phyloP scores from a whole-genome alignment of 164 flowering plant species.

The Saururus chinensis region DNA sequence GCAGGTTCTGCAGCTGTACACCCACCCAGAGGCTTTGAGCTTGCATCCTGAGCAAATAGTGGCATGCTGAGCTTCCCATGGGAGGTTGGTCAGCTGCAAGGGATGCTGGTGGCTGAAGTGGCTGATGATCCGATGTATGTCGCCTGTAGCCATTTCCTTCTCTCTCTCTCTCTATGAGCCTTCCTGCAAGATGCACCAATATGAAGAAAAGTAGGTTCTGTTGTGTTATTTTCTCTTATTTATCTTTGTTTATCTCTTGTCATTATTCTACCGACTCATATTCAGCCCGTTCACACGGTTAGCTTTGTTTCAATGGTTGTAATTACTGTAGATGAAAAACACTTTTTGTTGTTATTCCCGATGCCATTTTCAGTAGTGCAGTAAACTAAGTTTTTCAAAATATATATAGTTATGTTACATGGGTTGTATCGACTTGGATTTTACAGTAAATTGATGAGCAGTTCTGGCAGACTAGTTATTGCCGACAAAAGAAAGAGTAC shows the following conservation, averaged over 20 bases:
- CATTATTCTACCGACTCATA: background rate
- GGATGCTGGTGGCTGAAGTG: slow-evolving; percentile 26
- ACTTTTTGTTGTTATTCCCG: too few relatives aligned
- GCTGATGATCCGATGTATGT: slow-evolving; percentile 2
- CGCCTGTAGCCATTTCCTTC: background rate
- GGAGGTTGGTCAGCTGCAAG: slow-evolving; percentile 6
- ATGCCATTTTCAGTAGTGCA: too few relatives aligned
- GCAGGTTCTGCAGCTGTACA: slow-evolving; percentile 18
- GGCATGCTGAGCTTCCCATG: background rate
- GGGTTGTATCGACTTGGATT: too few relatives aligned
- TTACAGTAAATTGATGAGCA: too few relatives aligned
- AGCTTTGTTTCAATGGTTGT: background rate
- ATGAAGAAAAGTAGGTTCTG: too few relatives aligned
- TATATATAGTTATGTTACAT: too few relatives aligned
- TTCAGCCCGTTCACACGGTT: background rate
- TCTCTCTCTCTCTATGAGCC: background rate
- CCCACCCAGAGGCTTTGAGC: slow-evolving; percentile 6
- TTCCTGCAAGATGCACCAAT: background rate
- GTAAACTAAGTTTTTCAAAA: too few relatives aligned
- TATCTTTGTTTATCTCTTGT: background rate
- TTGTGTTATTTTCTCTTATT: too few relatives aligned
- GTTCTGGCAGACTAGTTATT: too few relatives aligned
- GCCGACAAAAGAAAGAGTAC: too few relatives aligned
- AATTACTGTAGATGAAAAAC: too few relatives aligned
- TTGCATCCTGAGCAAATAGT: slow-evolving; percentile 12